Conservation (phyloP, 805 yeast genomes). For the Nakazawaea ambrosiae region DNA sequence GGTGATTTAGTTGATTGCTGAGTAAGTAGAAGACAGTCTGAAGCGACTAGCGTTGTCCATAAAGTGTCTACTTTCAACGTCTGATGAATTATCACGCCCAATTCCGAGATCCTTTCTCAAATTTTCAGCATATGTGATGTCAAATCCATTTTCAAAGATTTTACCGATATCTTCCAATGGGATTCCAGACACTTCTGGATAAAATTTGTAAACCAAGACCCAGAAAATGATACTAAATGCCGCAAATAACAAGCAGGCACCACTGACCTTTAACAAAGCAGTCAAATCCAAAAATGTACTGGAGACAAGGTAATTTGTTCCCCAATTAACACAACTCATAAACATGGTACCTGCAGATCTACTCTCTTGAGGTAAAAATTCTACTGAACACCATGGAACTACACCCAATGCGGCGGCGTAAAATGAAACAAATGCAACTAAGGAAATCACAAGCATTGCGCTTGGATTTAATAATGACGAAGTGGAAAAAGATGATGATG, state of each 20-base stretch:
- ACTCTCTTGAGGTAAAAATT: conserved; percentile 33
- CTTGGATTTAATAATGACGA: not conserved
- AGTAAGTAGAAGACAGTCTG: conserved; percentile 1
- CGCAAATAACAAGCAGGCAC: conserved; percentile 29
- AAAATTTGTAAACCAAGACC: conserved; percentile 30
- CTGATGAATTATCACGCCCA: conserved; percentile 9
- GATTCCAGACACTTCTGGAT: conserved; percentile 39
- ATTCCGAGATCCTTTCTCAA: conserved; percentile 12
- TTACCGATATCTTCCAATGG: conserved; percentile 34
- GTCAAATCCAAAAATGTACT: conserved; percentile 27
- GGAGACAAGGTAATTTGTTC: conserved; percentile 29
- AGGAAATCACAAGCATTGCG: conserved; percentile 21
- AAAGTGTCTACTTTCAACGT: conserved; percentile 5
- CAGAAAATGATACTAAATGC: conserved; percentile 26
- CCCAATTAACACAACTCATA: conserved; percentile 36
- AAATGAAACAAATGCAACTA: conserved; percentile 30
- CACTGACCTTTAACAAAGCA: conserved; percentile 21
- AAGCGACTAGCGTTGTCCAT: not conserved
- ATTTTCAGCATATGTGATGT: conserved; percentile 10
- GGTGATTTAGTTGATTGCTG: conserved; percentile 3
- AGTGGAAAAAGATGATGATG: not conserved
- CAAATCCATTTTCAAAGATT: conserved; percentile 33
- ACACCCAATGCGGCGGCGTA: conserved; percentile 38
- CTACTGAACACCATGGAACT: conserved; percentile 39
- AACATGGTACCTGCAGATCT: conserved; percentile 35